A percentile compares a stretch with the other conserved stretches of the same genome.
Conservation (phyloP, 2,329 filamentous ascomycete species). For the Aspergillus amoenus region DNA sequence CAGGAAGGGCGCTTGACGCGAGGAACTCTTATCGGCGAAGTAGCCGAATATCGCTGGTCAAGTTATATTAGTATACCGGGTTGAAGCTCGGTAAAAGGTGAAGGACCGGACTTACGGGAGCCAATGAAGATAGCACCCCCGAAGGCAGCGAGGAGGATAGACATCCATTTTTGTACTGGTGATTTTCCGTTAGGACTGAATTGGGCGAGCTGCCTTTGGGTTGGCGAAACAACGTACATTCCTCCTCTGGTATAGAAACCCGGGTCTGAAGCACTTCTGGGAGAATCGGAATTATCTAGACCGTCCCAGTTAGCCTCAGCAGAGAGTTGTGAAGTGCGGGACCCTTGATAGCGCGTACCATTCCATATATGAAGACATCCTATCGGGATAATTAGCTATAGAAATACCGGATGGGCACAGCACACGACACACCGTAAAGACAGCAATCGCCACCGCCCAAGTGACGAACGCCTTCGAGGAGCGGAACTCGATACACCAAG, state of each 20-base stretch:
- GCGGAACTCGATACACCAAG: conserved; percentile 31
- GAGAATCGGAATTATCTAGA: conserved; percentile 64
- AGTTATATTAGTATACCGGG: not conserved
- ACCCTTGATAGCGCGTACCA: conserved; percentile 20
- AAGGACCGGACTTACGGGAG: conserved; percentile 25
- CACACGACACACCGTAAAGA: conserved; percentile 40
- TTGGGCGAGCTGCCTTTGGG: not conserved
- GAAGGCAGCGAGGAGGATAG: conserved; percentile 69
- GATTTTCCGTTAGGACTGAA: not conserved
- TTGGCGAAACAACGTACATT: conserved; percentile 38
- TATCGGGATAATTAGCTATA: conserved; percentile 14
- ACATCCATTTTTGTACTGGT: conserved; percentile 66
- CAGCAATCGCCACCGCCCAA: conserved; percentile 38
- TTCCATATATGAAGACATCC: conserved; percentile 43
- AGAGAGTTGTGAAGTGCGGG: too few relatives aligned
- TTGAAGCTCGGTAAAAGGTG: not conserved
- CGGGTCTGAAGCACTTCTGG: conserved; percentile 59
- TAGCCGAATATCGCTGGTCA: conserved; percentile 29
- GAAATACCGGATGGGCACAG: not conserved
- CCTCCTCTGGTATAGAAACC: conserved; percentile 35
- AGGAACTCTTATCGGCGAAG: conserved; percentile 54
- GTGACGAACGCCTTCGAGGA: conserved; percentile 43
- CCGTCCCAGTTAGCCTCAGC: not conserved
- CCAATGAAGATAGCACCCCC: conserved; percentile 61
- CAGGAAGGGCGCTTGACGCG: conserved; percentile 58